A percentile compares a stretch with the other conserved stretches of the same genome.
Evolutionary conservation across 306 rosid species (phyloP).

Genomic region (Aeschynomene evenia): DNA sequence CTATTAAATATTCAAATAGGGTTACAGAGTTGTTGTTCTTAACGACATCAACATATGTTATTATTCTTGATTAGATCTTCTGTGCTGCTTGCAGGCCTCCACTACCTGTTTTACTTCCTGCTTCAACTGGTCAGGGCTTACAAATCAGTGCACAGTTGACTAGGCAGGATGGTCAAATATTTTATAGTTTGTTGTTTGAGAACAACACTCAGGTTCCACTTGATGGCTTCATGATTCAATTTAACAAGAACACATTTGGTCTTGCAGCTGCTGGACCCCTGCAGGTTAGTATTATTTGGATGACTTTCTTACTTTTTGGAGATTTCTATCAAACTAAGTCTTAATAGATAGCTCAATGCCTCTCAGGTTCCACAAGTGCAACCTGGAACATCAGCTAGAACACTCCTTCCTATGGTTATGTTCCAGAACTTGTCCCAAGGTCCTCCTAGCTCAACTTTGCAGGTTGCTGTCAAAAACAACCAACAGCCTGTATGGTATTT

Average conservation of each 20-base stretch:
- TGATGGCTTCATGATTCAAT: slow-evolving; percentile 98
- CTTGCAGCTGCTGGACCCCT: slow-evolving; percentile 91
- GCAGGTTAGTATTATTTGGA: slow-evolving; percentile 53
- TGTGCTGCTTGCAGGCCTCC: slow-evolving; percentile 67
- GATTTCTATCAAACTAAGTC: slow-evolving; percentile 16
- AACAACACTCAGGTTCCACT: slow-evolving; percentile 78
- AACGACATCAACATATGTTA: slow-evolving; percentile 1
- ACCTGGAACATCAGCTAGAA: slow-evolving; percentile 68
- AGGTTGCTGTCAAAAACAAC: slow-evolving; percentile 87
- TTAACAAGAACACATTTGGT: slow-evolving; percentile 95
- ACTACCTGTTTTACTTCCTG: slow-evolving; percentile 73
- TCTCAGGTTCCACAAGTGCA: slow-evolving; percentile 77
- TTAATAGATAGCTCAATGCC: slow-evolving; percentile 25
- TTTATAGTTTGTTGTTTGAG: slow-evolving; percentile 79
- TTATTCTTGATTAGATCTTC: slow-evolving; percentile 31
- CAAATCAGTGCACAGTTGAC: slow-evolving; percentile 95
- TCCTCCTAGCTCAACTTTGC: slow-evolving; percentile 87
- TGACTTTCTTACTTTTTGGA: background rate
- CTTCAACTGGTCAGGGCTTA: slow-evolving; percentile 88
- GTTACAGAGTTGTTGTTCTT: slow-evolving; percentile 10
- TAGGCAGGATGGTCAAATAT: slow-evolving; percentile 74
- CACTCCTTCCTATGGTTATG: slow-evolving; percentile 87
- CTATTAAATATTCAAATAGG: background rate
- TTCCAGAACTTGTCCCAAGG: slow-evolving; percentile 97
- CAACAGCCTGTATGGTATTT: slow-evolving; percentile 98